Percentiles rank a stretch among this genome's conserved stretches.
These are phyloP conservation scores for Kregervanrija fluxuum DNA, from an alignment of 805 yeast genomes.

Conservation along the genomic window DNA sequence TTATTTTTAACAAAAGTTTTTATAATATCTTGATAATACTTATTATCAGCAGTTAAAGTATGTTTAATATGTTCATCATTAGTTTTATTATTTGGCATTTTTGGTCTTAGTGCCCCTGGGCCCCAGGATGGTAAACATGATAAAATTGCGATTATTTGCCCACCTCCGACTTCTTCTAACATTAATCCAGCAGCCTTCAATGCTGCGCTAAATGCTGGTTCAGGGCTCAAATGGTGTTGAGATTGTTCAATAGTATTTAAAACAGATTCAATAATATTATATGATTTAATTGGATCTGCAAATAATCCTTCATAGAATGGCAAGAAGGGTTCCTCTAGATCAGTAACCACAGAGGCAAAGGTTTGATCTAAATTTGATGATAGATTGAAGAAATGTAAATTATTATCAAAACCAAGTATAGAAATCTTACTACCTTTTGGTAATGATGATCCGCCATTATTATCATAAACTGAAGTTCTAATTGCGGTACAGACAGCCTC, in stretches of 20 bases:
- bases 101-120: constrained; percentile 57
- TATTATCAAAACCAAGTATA: constrained; percentile 68
- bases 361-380: constrained; percentile 48
- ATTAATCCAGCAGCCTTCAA: constrained; percentile 59
- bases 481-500: constrained; percentile 15
- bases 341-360: constrained; percentile 55
- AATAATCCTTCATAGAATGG: constrained; percentile 75
- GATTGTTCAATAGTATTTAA: constrained; percentile 51
- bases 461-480: constrained; percentile 49
- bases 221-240: constrained; percentile 37
- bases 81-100: constrained; percentile 26
- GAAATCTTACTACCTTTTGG: constrained; percentile 50
- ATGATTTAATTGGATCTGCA: constrained; percentile 67
- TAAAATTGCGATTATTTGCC: constrained; percentile 67
- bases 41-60: constrained; percentile 51
- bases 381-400: constrained; percentile 67
- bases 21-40: constrained; percentile 54
- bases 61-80: constrained; percentile 38
- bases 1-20: constrained; percentile 47
- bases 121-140: constrained; percentile 75
- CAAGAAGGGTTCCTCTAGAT: constrained; percentile 71
- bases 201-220: constrained; percentile 77
- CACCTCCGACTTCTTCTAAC: constrained; percentile 65
- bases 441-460: constrained; percentile 20
- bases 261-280: constrained; percentile 57